Evolutionary conservation across 805 yeast species (phyloP), one percentile per base, ranked within the genome.

Genomic region (Ogataea thermomethanolica): DNA sequence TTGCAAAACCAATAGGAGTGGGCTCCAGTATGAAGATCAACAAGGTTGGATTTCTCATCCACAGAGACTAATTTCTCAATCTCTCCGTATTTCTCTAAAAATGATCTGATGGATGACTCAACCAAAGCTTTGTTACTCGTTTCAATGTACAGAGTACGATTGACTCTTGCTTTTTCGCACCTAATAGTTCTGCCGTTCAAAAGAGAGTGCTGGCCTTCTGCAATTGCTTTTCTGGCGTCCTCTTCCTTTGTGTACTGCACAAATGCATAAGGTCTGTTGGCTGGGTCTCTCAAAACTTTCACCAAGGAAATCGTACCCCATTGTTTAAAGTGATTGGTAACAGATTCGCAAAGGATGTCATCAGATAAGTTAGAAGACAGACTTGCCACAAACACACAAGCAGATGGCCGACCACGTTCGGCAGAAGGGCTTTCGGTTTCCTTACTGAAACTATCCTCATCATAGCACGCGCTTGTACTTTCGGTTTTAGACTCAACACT

Each of bases 381-480:
- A 59, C 91, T 79, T n/a, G 95, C 95, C 41, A 87, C 95, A 66
- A 88, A 87, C 2, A 87, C 84, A 62, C 95, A 86, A 1, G 95
- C 79, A 0, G 95, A 81, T 11, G 96, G 96, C 33, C 84, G 71
- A 7, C 84, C 86, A 47, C 62, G 49, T 26, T 58, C 59, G n/a
- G 51, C 34, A 9, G 54, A 42, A 4, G 48, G 46, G 28, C 41
- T 43, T 20, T 45, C 48, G 3, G 29, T 27, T 13, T 40, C 49
- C 34, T 44, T 48, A 28, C 48, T 41, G 35, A 49, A 51, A 15
- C 49, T 44, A 29, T 47, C 53, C 5, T 49, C 51, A 24, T 49
- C 52, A 23, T 42, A 48, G 2, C 48, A 39, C 8, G 38, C 46
- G 33, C 45, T 36, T 20, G 29, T 36, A 15, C 25, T 34, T 10